Percentiles rank a stretch among this genome's conserved stretches.
Conservation (phyloP, 2,329 filamentous ascomycete species). For the Hypoxylon sp. region DNA sequence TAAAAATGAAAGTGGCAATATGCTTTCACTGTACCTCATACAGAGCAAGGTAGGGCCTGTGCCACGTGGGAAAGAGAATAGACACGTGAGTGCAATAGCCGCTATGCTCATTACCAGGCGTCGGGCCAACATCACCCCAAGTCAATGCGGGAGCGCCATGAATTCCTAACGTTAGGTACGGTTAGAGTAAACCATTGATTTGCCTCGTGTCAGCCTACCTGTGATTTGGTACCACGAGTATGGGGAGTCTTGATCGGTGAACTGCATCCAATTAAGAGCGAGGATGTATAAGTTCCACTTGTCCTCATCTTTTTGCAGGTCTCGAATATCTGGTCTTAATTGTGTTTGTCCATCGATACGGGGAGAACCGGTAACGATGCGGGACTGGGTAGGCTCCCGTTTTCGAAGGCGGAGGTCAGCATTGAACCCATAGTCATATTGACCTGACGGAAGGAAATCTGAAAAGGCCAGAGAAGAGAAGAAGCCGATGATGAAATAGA, state of each 20-base stretch:
- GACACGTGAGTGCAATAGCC: conserved; percentile 85
- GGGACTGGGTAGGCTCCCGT: conserved; percentile 53
- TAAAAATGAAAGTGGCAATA: neutral
- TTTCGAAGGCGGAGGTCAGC: conserved; percentile 55
- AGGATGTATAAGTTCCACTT: conserved; percentile 83
- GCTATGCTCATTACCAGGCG: conserved; percentile 64
- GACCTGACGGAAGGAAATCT: conserved; percentile 22
- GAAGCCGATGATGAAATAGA: conserved; percentile 19
- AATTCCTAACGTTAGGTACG: conserved; percentile 72
- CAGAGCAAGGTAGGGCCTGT: conserved; percentile 80
- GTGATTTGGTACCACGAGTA: conserved; percentile 84
- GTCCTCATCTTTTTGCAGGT: conserved; percentile 72
- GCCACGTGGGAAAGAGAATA: conserved; percentile 83
- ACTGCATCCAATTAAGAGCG: conserved; percentile 78
- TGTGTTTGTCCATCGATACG: conserved; percentile 57
- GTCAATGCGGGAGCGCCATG: conserved; percentile 78
- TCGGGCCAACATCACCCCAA: conserved; percentile 66
- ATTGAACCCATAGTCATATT: conserved; percentile 67
- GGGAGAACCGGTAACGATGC: conserved; percentile 59
- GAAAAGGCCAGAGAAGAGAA: conserved; percentile 15
- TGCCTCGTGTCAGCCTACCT: conserved; percentile 60
- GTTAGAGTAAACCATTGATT: conserved; percentile 34
- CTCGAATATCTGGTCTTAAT: conserved; percentile 74
- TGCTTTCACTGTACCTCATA: conserved; percentile 61
- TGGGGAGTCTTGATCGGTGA: conserved; percentile 69